Evolutionary conservation across 2,329 filamentous ascomycete species (phyloP), one percentile per base, ranked within the genome.

Genomic region (Kalmusia sp.): DNA sequence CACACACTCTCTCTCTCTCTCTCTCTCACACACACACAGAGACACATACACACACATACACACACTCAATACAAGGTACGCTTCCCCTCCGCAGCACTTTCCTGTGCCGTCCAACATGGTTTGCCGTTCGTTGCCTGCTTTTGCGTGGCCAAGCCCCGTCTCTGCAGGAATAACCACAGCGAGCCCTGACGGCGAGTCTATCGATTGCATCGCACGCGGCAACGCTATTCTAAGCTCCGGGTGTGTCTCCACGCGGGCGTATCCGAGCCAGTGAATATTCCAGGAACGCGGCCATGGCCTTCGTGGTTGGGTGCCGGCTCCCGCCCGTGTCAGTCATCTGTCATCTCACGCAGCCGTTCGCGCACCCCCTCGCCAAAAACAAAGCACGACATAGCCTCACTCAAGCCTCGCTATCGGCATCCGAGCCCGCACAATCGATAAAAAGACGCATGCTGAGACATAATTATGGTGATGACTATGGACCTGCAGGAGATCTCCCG

Each of bases 141-240:
- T 15, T n/a, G 44, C 30, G 33, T 33, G 30, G 30, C 43, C 43
- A 46, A 46, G 43, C 43, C 43, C 39, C 48, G 30, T 27, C 22
- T 5, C 27, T 28, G 28, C 53, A 52, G 37, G 51, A 53, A 54
- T 55, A 52, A 39, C 17, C 15, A 40, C 34, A 41, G n/a, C n/a
- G 9, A 14, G 19, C 17, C 37, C 7, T 34, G 41, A 24, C 41
- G 33, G 24, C 12, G 40, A 44, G 19, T 24, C 9, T 24, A 49
- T 52, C 30, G 39, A 41, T 49, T 41, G 52, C 53, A 51, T 48
- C 19, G 39, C 49, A 33, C 48, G 35, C 54, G 46, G 41, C 27
- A 37, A 21, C 53, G 50, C 58, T 61, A 61, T 61, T 61, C 58
- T 61, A 57, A 61, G 58, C 58, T 30, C 46, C 34, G 40, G 24